A percentile compares a stretch with the other conserved stretches of the same genome.
Evolutionary conservation across 2,329 filamentous ascomycete species (phyloP).

Genomic region (Alternaria arbusti): DNA sequence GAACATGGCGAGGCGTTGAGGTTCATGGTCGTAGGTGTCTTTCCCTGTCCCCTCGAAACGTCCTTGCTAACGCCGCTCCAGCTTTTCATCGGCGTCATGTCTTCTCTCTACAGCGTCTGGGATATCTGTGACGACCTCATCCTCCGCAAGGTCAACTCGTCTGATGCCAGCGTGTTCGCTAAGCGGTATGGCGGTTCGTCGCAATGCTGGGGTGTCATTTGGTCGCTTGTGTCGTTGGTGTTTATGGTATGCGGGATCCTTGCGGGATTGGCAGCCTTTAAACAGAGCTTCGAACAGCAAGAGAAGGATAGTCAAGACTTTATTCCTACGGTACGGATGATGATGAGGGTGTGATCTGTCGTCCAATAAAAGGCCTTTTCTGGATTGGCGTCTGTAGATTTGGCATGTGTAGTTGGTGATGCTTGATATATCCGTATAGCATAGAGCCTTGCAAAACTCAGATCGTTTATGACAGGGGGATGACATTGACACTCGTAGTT

Average conservation of each 20-base stretch:
- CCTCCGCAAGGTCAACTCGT: slow-evolving; percentile 78
- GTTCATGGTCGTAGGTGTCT: slow-evolving; percentile 67
- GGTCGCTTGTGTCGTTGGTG: slow-evolving; percentile 73
- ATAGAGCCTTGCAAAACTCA: neutral
- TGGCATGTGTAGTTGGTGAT: neutral
- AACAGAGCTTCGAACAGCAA: slow-evolving; percentile 71
- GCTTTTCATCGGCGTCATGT: slow-evolving; percentile 85
- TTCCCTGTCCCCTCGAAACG: neutral
- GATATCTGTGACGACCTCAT: slow-evolving; percentile 86
- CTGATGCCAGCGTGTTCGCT: slow-evolving; percentile 80
- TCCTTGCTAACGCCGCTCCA: slow-evolving; percentile 28
- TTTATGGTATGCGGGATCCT: slow-evolving; percentile 78
- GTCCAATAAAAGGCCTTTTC: neutral
- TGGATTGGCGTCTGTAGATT: neutral
- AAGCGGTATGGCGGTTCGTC: slow-evolving; percentile 79
- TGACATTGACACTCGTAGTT: neutral
- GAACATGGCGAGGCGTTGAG: slow-evolving; percentile 74
- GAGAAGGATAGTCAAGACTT: slow-evolving; percentile 72
- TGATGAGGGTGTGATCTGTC: slow-evolving; percentile 21
- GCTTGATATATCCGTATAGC: neutral
- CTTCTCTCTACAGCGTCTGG: slow-evolving; percentile 80
- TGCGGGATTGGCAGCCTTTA: slow-evolving; percentile 78
- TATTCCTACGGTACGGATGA: slow-evolving; percentile 56
- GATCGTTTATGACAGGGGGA: neutral
- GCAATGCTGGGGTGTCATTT: slow-evolving; percentile 81